Evolutionary conservation across 306 rosid species (phyloP).

Genomic region (Gillenia trifoliata): DNA sequence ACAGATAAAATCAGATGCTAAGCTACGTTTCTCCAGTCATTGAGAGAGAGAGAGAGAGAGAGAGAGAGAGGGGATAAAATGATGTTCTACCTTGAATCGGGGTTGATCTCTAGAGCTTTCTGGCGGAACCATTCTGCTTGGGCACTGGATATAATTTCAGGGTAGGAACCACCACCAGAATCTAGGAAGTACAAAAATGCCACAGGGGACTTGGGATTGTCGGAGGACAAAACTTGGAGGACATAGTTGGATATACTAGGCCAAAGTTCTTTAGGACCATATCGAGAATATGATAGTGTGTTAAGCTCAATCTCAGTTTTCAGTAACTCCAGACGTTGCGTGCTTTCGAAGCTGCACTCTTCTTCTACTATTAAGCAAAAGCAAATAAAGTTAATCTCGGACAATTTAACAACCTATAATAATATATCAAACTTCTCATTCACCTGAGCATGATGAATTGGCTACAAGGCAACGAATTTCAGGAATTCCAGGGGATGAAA

Average conservation of each 20-base stretch:
- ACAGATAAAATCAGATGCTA: too few species aligned
- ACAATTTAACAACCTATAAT: neutral
- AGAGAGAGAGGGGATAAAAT: neutral
- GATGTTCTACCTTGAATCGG: conserved; percentile 49
- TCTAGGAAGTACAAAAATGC: conserved; percentile 73
- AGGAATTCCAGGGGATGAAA: conserved; percentile 69
- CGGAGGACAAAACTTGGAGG: conserved; percentile 44
- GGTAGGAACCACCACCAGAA: conserved; percentile 94
- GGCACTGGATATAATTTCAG: conserved; percentile 59
- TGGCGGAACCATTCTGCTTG: conserved; percentile 70
- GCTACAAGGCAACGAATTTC: conserved; percentile 35
- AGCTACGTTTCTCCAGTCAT: neutral
- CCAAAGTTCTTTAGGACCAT: conserved; percentile 75
- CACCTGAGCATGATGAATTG: conserved; percentile 45
- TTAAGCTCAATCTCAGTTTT: conserved; percentile 46
- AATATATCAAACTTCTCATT: neutral
- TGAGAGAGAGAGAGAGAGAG: too few species aligned
- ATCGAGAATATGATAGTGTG: conserved; percentile 41
- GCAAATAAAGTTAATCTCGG: neutral
- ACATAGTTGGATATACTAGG: conserved; percentile 82
- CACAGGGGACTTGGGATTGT: conserved; percentile 43
- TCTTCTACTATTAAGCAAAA: too few species aligned
- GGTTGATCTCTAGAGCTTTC: conserved; percentile 50
- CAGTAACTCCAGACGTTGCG: conserved; percentile 53
- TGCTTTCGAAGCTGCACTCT: conserved; percentile 67